phyloP scores from a whole-genome alignment of 1,284 basidiomycete genomes.

The Rhodotorula mucilaginosa region DNA sequence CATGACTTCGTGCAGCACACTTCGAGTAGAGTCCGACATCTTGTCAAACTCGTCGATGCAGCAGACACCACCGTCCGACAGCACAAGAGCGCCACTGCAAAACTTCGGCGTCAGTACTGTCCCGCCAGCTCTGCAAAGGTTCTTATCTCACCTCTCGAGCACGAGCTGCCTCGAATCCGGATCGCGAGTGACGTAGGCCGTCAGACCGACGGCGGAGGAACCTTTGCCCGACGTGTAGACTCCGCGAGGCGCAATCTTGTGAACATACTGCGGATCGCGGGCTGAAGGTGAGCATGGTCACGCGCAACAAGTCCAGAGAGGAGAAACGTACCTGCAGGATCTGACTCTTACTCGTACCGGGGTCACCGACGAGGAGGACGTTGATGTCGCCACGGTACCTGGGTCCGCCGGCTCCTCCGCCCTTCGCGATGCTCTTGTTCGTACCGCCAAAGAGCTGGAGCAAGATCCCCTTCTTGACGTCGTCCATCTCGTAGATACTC shows the following conservation, averaged over 20 bases:
- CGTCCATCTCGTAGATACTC: slow-evolving; percentile 96
- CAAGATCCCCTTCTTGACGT: slow-evolving; percentile 97
- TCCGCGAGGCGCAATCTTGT: slow-evolving; percentile 96
- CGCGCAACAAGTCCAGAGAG: background rate
- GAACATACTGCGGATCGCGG: slow-evolving; percentile 70
- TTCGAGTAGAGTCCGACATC: slow-evolving; percentile 95
- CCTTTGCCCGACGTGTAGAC: slow-evolving; percentile 97
- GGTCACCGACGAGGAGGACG: slow-evolving; percentile 92
- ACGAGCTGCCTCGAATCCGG: slow-evolving; percentile 98
- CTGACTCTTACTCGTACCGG: slow-evolving; percentile 95
- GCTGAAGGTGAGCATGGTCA: background rate
- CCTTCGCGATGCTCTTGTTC: slow-evolving; percentile 88
- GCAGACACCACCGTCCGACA: slow-evolving; percentile 96
- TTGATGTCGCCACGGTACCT: slow-evolving; percentile 98
- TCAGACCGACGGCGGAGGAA: slow-evolving; percentile 95
- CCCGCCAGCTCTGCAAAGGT: background rate
- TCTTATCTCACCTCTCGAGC: slow-evolving; percentile 68
- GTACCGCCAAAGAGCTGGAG: slow-evolving; percentile 96
- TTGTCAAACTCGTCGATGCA: slow-evolving; percentile 99
- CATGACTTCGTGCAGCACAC: slow-evolving; percentile 99
- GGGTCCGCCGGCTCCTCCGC: slow-evolving; percentile 91
- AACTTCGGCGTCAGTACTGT: slow-evolving; percentile 52
- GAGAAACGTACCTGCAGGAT: slow-evolving; percentile 71
- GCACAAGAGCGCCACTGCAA: slow-evolving; percentile 75
- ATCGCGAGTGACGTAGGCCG: slow-evolving; percentile 95